Evolutionary conservation across 345 rosid genomes (phyloP).

Genomic region (Cardamine chenopodiifolia): DNA sequence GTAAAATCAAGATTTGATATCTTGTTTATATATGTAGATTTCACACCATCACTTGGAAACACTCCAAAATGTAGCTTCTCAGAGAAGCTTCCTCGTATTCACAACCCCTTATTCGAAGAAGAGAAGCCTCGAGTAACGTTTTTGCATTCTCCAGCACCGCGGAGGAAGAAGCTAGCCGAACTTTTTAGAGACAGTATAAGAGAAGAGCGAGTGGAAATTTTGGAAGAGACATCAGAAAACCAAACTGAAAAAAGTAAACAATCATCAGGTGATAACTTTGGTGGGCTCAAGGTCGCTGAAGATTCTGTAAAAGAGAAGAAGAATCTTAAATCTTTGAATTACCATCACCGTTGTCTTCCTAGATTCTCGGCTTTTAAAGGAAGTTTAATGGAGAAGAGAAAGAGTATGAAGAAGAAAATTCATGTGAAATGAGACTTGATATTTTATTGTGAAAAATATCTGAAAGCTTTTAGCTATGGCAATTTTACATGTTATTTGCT

Average conservation of each 20-base stretch:
- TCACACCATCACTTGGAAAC: conserved; percentile 80
- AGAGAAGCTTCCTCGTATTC: conserved; percentile 47
- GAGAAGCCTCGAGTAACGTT: conserved; percentile 43
- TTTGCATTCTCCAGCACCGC: conserved; percentile 49
- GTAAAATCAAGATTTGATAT: not conserved
- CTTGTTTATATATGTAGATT: conserved; percentile 56
- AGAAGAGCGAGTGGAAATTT: conserved; percentile 41
- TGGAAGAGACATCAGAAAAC: conserved; percentile 35
- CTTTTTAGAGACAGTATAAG: conserved; percentile 63
- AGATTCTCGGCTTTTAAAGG: conserved; percentile 54
- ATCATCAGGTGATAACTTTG: conserved; percentile 55
- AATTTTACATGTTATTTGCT: not conserved
- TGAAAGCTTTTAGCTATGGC: not conserved
- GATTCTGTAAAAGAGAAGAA: conserved; percentile 45
- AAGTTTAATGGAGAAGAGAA: conserved; percentile 66
- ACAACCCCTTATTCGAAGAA: conserved; percentile 34
- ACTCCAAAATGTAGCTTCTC: conserved; percentile 68
- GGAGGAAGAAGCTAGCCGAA: conserved; percentile 72
- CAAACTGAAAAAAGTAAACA: conserved; percentile 20
- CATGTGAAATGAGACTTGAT: conserved; percentile 30
- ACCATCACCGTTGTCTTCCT: conserved; percentile 67
- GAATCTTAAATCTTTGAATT: conserved; percentile 40
- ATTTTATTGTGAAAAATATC: not conserved
- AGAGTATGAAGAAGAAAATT: conserved; percentile 52
- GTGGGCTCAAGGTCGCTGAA: conserved; percentile 59